These are phyloP conservation scores for Boletus rubropictus DNA, from an alignment of 768 basidiomycete genomes.

Conservation along the genomic window DNA sequence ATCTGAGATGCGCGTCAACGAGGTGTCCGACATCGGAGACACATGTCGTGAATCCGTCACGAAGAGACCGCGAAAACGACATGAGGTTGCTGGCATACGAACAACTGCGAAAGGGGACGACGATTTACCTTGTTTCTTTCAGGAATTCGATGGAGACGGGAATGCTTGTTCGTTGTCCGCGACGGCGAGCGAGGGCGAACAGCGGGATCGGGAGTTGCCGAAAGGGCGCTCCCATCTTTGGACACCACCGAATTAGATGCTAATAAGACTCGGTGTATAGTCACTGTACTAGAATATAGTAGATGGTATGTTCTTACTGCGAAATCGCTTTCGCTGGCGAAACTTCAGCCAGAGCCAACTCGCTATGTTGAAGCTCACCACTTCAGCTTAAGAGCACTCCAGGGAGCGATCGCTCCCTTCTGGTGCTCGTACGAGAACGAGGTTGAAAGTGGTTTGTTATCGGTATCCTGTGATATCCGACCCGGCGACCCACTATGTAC, in stretches of 20 bases:
- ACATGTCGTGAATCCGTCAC: slow-evolving; percentile 27
- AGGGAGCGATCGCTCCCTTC: too few species aligned
- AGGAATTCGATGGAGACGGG: slow-evolving; percentile 8
- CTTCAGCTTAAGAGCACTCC: too few species aligned
- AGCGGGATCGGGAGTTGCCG: slow-evolving; percentile 27
- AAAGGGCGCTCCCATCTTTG: slow-evolving; percentile 1
- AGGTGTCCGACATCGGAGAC: slow-evolving; percentile 27
- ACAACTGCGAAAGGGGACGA: not conserved
- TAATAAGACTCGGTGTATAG: too few species aligned
- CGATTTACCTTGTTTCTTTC: slow-evolving; percentile 20
- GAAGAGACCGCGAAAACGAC: not conserved
- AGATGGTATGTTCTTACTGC: too few species aligned
- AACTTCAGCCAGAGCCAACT: slow-evolving; percentile 25
- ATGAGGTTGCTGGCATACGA: not conserved
- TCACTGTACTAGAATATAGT: too few species aligned
- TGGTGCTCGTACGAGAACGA: too few species aligned
- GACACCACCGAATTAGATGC: too few species aligned
- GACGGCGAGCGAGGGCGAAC: slow-evolving; percentile 25
- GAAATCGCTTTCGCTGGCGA: not conserved
- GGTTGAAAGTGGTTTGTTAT: too few species aligned
- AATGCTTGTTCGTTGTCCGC: slow-evolving; percentile 32
- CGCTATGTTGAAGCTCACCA: slow-evolving; percentile 41
- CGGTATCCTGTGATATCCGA: too few species aligned
- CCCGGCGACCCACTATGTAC: too few species aligned
- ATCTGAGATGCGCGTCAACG: slow-evolving; percentile 41